Conservation (phyloP, 306 rosid genomes). For the Cyclanthera cordifolia region DNA sequence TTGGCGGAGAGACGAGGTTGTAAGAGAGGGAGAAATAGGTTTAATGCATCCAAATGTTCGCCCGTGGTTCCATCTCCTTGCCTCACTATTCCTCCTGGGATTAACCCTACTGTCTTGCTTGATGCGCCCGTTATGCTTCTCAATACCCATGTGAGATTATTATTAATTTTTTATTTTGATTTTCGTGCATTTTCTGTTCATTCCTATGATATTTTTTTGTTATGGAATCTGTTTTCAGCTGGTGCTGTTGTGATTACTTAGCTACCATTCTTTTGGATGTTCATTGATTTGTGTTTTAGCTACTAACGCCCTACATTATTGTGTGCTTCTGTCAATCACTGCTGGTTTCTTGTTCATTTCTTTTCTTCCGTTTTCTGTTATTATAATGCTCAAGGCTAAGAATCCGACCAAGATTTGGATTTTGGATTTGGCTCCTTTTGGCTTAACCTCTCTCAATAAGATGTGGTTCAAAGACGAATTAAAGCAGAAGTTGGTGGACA, state of each 20-base stretch:
- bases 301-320: background rate
- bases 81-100: conserved; percentile 53
- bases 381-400: too few species aligned
- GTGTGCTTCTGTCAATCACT: background rate
- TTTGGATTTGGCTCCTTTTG: too few species aligned
- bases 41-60: conserved; percentile 36
- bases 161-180: background rate
- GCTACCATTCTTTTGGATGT: background rate
- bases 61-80: conserved; percentile 35
- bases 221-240: background rate
- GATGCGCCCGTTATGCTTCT: conserved; percentile 69
- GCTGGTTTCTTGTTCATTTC: background rate
- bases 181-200: background rate
- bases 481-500: too few species aligned
- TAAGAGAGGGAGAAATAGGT: conserved; percentile 29
- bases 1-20: conserved; percentile 53
- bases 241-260: background rate
- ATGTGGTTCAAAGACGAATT: too few species aligned
- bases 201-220: too few species aligned
- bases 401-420: too few species aligned
- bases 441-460: too few species aligned
- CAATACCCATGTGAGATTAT: conserved; percentile 50
- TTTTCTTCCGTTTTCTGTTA: background rate
- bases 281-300: background rate
- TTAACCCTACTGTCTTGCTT: conserved; percentile 64